Percentiles rank a stretch among this genome's conserved stretches.
Evolutionary conservation across 176 grass and related monocot species (phyloP).

Genomic region (Oryza rufipogon): DNA sequence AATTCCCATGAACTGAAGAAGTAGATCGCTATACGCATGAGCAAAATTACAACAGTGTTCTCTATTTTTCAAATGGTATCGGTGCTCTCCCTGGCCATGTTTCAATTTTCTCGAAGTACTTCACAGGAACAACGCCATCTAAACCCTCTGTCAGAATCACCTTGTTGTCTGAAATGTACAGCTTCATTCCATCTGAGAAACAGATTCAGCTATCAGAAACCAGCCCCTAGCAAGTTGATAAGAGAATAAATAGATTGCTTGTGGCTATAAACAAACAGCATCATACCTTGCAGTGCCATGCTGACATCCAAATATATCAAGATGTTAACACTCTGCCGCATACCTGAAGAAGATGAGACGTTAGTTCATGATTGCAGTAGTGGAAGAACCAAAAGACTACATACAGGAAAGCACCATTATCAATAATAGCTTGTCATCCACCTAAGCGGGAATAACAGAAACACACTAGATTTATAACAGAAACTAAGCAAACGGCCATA

Average conservation of each 20-base stretch:
- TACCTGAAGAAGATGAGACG: constrained; percentile 47
- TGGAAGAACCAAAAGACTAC: constrained; percentile 16
- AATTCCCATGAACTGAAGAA: not conserved
- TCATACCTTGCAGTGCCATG: constrained; percentile 75
- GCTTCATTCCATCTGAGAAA: constrained; percentile 76
- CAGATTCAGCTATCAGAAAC: constrained; percentile 5
- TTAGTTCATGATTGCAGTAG: not conserved
- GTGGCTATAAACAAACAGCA: not conserved
- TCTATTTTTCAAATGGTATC: constrained; percentile 54
- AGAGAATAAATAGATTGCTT: not conserved
- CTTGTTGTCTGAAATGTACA: constrained; percentile 78
- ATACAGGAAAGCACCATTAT: not conserved
- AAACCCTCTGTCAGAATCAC: constrained; percentile 86
- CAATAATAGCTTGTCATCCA: not conserved
- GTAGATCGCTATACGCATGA: not conserved
- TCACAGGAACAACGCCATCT: constrained; percentile 62
- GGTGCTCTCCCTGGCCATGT: constrained; percentile 62
- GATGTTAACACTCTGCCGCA: constrained; percentile 70
- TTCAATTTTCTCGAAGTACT: constrained; percentile 81
- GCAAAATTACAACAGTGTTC: not conserved
- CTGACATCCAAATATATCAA: constrained; percentile 85
- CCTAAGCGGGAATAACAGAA: not conserved
- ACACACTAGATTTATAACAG: not conserved
- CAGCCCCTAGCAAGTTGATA: not conserved
- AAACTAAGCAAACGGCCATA: not conserved